Evolutionary conservation across 2,329 filamentous ascomycete species (phyloP).

Genomic region (Alternaria sp.): DNA sequence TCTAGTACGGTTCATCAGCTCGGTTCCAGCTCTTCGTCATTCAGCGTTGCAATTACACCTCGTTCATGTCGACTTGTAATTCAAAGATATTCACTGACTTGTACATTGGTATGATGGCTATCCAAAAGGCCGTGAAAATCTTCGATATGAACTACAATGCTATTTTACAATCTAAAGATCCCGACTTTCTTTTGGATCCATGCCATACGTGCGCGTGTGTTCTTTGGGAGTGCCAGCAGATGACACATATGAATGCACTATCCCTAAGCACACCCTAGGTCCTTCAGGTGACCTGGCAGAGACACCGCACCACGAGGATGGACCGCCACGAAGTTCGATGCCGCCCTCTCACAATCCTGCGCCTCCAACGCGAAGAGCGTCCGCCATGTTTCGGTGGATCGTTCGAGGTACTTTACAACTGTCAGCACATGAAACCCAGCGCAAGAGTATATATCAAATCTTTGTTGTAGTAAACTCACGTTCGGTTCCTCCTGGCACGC

Average conservation of each 20-base stretch:
- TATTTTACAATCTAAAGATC: not conserved
- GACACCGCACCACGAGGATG: not conserved
- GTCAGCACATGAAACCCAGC: not conserved
- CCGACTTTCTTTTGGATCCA: not conserved
- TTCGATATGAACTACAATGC: not conserved
- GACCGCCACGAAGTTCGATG: not conserved
- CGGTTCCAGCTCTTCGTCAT: not conserved
- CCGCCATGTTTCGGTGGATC: not conserved
- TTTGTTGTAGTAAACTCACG: not conserved
- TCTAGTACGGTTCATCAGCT: not conserved
- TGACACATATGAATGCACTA: not conserved
- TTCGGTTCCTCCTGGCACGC: not conserved
- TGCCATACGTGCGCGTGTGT: not conserved
- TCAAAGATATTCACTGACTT: not conserved
- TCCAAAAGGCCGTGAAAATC: fast-evolving
- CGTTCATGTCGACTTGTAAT: not conserved
- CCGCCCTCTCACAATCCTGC: not conserved
- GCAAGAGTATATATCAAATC: not conserved
- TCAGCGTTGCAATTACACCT: not conserved
- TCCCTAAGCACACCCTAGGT: not conserved
- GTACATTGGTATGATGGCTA: not conserved
- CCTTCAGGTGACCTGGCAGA: not conserved
- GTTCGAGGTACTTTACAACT: not conserved
- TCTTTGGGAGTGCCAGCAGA: not conserved
- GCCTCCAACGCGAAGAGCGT: not conserved